A percentile compares a stretch with the other conserved stretches of the same genome.
These are phyloP conservation scores for Malassezia sympodialis DNA, from an alignment of 1,284 basidiomycete species.

Conservation along the genomic window DNA sequence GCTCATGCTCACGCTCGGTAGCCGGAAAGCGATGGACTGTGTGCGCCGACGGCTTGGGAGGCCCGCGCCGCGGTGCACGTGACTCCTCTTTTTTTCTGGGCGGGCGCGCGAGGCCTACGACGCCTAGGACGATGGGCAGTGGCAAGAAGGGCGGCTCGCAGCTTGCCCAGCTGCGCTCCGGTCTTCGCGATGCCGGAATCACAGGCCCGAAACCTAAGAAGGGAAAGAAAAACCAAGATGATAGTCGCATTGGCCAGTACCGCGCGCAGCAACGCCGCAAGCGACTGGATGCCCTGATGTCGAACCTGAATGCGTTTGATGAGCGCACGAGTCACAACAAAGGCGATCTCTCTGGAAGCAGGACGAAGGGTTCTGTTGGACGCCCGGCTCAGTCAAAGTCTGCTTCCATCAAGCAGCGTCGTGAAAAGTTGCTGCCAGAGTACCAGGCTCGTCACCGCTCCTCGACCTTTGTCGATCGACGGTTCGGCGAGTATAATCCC, in stretches of 20 bases:
- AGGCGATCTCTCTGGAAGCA: slow-evolving; percentile 79
- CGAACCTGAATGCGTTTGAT: slow-evolving; percentile 84
- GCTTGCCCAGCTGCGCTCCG: slow-evolving; percentile 43
- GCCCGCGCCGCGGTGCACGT: slow-evolving; percentile 10
- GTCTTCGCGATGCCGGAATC: slow-evolving; percentile 35
- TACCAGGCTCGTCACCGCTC: slow-evolving; percentile 62
- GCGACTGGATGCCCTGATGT: slow-evolving; percentile 73
- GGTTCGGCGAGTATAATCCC: slow-evolving; percentile 91
- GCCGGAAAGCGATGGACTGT: neutral
- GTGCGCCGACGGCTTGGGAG: neutral
- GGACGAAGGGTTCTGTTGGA: slow-evolving; percentile 71
- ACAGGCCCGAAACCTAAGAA: slow-evolving; percentile 34
- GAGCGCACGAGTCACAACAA: slow-evolving; percentile 55
- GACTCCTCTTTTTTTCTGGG: slow-evolving; percentile 10
- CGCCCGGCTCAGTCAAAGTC: slow-evolving; percentile 76
- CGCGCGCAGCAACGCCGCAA: slow-evolving; percentile 43
- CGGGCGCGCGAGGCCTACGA: neutral
- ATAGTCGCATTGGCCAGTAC: slow-evolving; percentile 30
- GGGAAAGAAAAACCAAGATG: slow-evolving; percentile 50
- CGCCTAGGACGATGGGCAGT: slow-evolving; percentile 23
- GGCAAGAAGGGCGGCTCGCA: slow-evolving; percentile 40
- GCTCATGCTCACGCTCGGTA: slow-evolving; percentile 7
- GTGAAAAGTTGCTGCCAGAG: slow-evolving; percentile 72
- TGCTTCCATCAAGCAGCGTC: slow-evolving; percentile 68
- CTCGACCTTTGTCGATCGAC: slow-evolving; percentile 81